Evolutionary conservation across 139 green algal species (phyloP).

Genomic region (Diplosphaera chodatii): DNA sequence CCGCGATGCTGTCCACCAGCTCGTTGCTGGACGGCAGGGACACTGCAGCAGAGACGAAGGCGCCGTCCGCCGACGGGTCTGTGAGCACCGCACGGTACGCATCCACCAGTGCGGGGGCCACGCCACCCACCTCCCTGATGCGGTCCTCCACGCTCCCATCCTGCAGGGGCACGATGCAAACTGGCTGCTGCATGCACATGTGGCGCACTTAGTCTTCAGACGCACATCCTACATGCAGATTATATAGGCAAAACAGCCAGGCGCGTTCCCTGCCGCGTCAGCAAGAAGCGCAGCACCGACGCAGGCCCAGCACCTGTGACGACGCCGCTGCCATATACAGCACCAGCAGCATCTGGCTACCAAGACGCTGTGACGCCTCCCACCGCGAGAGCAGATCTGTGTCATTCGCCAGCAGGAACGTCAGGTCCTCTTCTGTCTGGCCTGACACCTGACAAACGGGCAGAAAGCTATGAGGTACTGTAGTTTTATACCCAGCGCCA

Average conservation of each 20-base stretch:
- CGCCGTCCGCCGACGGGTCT: constrained; percentile 49
- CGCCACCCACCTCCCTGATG: constrained; percentile 44
- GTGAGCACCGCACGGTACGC: constrained; percentile 57
- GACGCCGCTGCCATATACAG: constrained; percentile 56
- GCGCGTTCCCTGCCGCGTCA: too few relatives aligned
- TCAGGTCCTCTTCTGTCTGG: constrained; percentile 79
- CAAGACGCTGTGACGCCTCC: constrained; percentile 83
- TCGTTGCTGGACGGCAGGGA: constrained; percentile 61
- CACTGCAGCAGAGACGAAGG: constrained; percentile 63
- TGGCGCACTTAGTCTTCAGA: too few relatives aligned
- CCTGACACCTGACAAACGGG: constrained; percentile 52
- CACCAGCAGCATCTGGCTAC: constrained; percentile 62
- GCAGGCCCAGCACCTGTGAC: constrained; percentile 17
- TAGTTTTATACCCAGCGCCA: too few relatives aligned
- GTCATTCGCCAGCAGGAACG: constrained; percentile 89
- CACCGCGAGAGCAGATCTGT: constrained; percentile 88
- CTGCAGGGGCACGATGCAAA: not conserved
- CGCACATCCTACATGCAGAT: too few relatives aligned
- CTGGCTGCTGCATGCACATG: too few relatives aligned
- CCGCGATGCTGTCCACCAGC: constrained; percentile 63
- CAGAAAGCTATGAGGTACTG: too few relatives aligned
- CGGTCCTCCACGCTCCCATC: constrained; percentile 22
- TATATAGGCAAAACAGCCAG: too few relatives aligned
- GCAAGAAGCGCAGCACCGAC: too few relatives aligned
- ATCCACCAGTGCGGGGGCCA: constrained; percentile 46